Evolutionary conservation across 768 basidiomycete genomes (phyloP).

Genomic region (Boletus subcaerulescens): DNA sequence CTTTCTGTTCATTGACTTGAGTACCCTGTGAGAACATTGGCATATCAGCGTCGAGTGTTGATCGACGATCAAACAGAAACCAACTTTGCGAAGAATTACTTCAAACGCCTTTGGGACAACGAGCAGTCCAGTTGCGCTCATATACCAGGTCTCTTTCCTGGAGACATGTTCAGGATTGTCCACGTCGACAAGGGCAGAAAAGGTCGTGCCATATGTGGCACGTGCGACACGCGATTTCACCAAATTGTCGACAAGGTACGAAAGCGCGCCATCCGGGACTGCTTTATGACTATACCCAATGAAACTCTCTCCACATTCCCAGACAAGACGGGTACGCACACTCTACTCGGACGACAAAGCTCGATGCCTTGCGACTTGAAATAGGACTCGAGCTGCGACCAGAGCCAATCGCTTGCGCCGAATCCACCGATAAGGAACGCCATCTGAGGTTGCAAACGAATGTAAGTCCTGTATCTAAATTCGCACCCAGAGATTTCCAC

Average conservation of each 20-base stretch:
- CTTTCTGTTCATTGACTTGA: constrained; percentile 6
- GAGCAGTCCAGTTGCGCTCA: neutral
- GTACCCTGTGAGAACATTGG: constrained; percentile 1
- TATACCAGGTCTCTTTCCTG: constrained; percentile 7
- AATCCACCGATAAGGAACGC: constrained; percentile 51
- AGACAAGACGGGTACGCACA: constrained; percentile 37
- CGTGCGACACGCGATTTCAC: constrained; percentile 44
- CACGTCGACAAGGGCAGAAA: neutral
- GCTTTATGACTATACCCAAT: constrained; percentile 35
- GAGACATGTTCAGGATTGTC: constrained; percentile 6
- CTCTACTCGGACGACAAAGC: constrained; percentile 45
- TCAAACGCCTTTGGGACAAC: constrained; percentile 2
- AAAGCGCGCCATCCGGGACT: constrained; percentile 47
- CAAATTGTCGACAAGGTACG: constrained; percentile 39
- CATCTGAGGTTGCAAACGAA: neutral
- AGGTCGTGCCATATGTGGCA: constrained; percentile 57
- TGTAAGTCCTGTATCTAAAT: neutral
- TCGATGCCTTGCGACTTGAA: constrained; percentile 36
- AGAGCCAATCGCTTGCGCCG: constrained; percentile 45
- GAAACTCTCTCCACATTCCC: neutral
- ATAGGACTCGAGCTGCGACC: constrained; percentile 36
- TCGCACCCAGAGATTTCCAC: neutral
- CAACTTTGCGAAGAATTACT: constrained; percentile 8
- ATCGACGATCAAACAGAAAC: neutral
- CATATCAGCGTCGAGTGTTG: neutral